Base-by-base conservation (phyloP, 2,329 filamentous ascomycete species). In the Verticillium tricorpus region DNA sequence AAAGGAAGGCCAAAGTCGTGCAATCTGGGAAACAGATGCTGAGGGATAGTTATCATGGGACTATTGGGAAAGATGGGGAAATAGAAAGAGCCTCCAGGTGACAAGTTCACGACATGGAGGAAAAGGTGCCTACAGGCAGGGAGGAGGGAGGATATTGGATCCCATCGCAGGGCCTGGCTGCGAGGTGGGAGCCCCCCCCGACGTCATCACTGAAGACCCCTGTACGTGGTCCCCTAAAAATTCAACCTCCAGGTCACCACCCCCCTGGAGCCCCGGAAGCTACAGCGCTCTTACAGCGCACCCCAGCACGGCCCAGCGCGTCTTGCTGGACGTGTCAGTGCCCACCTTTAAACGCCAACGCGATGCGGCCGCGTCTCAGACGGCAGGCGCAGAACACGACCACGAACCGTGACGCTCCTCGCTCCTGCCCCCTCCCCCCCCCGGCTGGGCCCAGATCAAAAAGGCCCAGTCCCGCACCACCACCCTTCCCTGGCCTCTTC, bases 401-500 rank as follows among this genome's bases (percentile, higher is more conserved):
- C 45, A 50, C 45, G 45, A 50, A 50, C 45, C 45, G 45, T 50
- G 45, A 32, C 59, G 58, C 56, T 32, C 54, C 31, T 58, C 45
- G 28, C 28, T 28, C 28, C 28, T 28, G 28, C 28, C 54, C 60
- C 52, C 28, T 58, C 37, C 59, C 68, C 65, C 63, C 67, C 58
- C 40, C 37, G 39, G 31, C 58, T 55, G 37, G 58, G 39, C 58
- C 57, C 45, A 34, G 40, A 59, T 69, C 66, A 70, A 69, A 71
- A 71, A 72, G 68, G 67, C 58, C 62, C 69, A 63, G 64, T 66
- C 65, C 66, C 69, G 65, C 65, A 65, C 62, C 59, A 60, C 61
- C 62, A 63, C 66, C 62, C 52, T 54, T 37, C 60, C 56, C 63
- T 63, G 70, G 64, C 65, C 66, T 67, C 67, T 62, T 66, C 63